phyloP scores from a whole-genome alignment of 495 filamentous ascomycete genomes.

The Aspergillus nanangensis region DNA sequence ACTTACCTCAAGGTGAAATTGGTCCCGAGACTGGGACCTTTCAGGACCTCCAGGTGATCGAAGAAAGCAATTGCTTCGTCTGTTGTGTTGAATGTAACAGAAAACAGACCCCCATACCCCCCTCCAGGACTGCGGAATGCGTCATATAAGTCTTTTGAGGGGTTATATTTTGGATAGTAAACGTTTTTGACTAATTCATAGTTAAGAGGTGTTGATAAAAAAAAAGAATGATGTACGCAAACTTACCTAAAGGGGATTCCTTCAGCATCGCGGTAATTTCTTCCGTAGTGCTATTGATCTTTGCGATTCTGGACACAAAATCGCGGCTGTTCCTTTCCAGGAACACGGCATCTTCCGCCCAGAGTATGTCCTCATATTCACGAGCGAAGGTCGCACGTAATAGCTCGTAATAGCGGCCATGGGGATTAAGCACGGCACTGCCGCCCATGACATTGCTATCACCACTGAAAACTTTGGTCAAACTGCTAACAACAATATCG shows the following conservation, averaged over 20 bases:
- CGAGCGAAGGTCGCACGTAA: conserved; percentile 57
- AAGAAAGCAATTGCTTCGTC: conserved; percentile 75
- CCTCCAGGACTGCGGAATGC: conserved; percentile 66
- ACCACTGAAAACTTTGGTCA: conserved; percentile 96
- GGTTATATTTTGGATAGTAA: conserved; percentile 79
- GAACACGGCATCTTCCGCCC: conserved; percentile 90
- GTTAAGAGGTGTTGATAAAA: neutral
- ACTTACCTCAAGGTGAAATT: conserved; percentile 82
- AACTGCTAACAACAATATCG: conserved; percentile 86
- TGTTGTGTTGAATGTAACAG: conserved; percentile 68
- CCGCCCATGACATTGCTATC: conserved; percentile 99
- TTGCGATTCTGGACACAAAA: conserved; percentile 75
- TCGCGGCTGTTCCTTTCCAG: conserved; percentile 95
- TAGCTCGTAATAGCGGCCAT: conserved; percentile 60
- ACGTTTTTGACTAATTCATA: conserved; percentile 61
- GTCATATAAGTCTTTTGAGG: conserved; percentile 70
- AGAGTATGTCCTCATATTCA: conserved; percentile 85
- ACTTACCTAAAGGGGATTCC: conserved; percentile 47
- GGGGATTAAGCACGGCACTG: conserved; percentile 79
- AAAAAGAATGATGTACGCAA: neutral
- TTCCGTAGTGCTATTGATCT: conserved; percentile 85
- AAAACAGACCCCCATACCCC: conserved; percentile 88
- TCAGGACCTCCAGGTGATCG: conserved; percentile 80
- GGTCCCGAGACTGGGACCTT: conserved; percentile 92
- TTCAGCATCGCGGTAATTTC: conserved; percentile 68